Evolutionary conservation across 2,329 filamentous ascomycete species (phyloP), one percentile per base, ranked within the genome.

Genomic region (Periglandula ipomoeae): DNA sequence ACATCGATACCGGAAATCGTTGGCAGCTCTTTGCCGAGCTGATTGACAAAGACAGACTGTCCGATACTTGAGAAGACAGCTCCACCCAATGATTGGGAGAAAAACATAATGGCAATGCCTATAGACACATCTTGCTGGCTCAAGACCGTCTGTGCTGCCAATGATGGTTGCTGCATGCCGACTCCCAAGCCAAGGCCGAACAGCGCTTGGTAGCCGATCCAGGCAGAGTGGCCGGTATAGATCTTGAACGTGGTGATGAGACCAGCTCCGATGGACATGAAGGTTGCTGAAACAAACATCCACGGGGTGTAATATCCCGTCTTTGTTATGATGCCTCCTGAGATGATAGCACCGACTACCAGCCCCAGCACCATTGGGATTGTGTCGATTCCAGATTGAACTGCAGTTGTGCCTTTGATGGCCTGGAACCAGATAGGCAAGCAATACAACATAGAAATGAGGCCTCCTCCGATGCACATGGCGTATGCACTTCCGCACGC

Each of bases 31-130:
- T 40, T 40, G 37, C 15, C 44, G 13, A 79, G 64, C 27, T 67
- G 57, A 51, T 73, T 73, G 42, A 66, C 67, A n/a, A 76, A 75
- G 6, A 76, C 64, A 44, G 67, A 69, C 50, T 76, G 66, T 0
- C 63, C 73, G 17, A 74, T 63, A 2, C 68, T 67, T 19, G 76
- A 22, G 51, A 26, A 26, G 71, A 72, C 34, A 71, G 64, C 4
- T 69, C 61, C 68, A 22, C 45, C 39, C 19, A 48, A 38, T 26
- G 43, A 24, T 38, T 34, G 24, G 8, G 24, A 26, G 23, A 48
- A 48, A 17, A 48, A 43, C 3, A 48, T 32, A 1, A 48, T 23
- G n/a, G 46, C 32, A 7, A 57, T 53, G 2, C 70, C 67, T 3
- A 67, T 68, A 3, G 65, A 68, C 8, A 72, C 63, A 42, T 72